Percentiles rank a stretch among this genome's conserved stretches.
phyloP scores from a whole-genome alignment of 2,329 filamentous ascomycete species.

The Colletotrichum cordylinicola region DNA sequence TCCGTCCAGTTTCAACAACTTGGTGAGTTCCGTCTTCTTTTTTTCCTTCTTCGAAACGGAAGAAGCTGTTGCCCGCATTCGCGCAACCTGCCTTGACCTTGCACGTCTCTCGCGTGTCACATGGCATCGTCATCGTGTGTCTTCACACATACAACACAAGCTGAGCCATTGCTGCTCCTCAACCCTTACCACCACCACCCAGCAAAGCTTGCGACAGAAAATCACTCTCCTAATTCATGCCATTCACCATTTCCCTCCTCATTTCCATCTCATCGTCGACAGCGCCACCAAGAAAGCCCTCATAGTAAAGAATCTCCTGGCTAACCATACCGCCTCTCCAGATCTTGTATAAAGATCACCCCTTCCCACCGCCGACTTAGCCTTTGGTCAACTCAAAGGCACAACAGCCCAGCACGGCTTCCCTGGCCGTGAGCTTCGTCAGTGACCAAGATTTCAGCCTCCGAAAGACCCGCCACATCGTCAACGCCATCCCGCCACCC shows the following conservation, averaged over 20 bases:
- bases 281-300: background rate
- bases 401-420: slow-evolving; percentile 64
- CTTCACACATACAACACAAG: background rate
- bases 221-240: background rate
- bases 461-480: slow-evolving; percentile 68
- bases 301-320: background rate
- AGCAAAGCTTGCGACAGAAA: background rate
- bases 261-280: background rate
- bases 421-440: slow-evolving; percentile 64
- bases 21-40: slow-evolving; percentile 7
- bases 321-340: background rate
- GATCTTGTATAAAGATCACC: slow-evolving; percentile 23
- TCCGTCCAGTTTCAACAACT: background rate
- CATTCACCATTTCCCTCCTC: background rate
- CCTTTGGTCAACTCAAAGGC: slow-evolving; percentile 76
- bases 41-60: background rate
- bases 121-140: slow-evolving; percentile 15
- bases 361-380: slow-evolving; percentile 35
- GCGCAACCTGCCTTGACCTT: slow-evolving; percentile 5
- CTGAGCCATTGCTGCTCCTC: background rate
- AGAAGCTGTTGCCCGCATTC: background rate
- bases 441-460: slow-evolving; percentile 75
- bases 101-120: background rate
- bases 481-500: slow-evolving; percentile 66
- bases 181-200: background rate